These are phyloP conservation scores for Yamadazyma conglobata DNA, from an alignment of 1,139 yeast genomes.

Conservation along the genomic window DNA sequence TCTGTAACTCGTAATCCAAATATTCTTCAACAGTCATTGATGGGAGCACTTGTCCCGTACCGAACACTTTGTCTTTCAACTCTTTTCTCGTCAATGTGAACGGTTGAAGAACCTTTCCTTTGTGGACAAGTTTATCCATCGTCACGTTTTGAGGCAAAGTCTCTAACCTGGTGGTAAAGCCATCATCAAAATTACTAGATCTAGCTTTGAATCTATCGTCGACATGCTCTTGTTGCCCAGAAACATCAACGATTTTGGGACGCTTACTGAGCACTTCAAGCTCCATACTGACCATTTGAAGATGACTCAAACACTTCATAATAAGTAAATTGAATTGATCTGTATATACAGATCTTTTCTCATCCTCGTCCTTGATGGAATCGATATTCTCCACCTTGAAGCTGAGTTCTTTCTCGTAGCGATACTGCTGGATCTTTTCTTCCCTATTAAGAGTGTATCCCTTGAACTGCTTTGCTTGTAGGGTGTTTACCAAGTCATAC, in stretches of 20 bases:
- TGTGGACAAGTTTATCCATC: constrained; percentile 44
- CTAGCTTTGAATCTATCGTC: constrained; percentile 16
- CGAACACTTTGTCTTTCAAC: constrained; percentile 64
- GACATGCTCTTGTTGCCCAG: constrained; percentile 7
- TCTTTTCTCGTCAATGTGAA: constrained; percentile 74
- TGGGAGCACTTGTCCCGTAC: constrained; percentile 91
- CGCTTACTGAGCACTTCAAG: constrained; percentile 46
- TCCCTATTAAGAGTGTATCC: constrained; percentile 48
- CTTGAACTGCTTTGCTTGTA: constrained; percentile 35
- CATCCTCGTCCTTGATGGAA: constrained; percentile 53
- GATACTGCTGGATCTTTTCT: constrained; percentile 69
- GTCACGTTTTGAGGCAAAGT: constrained; percentile 29
- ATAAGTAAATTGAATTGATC: constrained; percentile 54
- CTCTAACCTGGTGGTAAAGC: constrained; percentile 57
- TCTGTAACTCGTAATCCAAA: constrained; percentile 76
- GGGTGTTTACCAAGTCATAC: constrained; percentile 37
- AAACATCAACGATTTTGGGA: constrained; percentile 19
- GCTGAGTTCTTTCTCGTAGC: constrained; percentile 54
- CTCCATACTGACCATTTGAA: constrained; percentile 60
- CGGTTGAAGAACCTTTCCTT: constrained; percentile 79
- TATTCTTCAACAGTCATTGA: constrained; percentile 95
- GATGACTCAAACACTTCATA: constrained; percentile 48
- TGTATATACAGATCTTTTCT: constrained; percentile 48
- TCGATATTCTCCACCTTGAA: constrained; percentile 39
- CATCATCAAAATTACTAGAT: constrained; percentile 18